Base-by-base conservation (phyloP, 1,284 basidiomycete species). In the Trametes sp. region DNA sequence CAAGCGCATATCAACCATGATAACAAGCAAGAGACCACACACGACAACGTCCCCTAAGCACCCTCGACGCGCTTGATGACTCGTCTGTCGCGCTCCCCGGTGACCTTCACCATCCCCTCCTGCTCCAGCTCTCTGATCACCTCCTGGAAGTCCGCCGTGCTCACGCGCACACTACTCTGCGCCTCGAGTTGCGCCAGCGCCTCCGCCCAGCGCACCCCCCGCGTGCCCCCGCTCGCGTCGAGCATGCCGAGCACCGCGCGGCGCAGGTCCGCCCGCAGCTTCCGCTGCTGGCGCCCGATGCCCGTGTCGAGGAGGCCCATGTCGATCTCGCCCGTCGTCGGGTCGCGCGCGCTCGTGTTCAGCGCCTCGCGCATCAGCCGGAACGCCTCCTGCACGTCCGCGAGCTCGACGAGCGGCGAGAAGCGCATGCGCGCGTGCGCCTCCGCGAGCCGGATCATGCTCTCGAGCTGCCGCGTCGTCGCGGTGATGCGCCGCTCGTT, bases 381-480 rank as follows among this genome's bases (percentile, higher is more conserved):
- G 70, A 87, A 89, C 1, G 97, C 96, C 78, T 99, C 98, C 65
- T 86, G 82, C 24, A 99, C 98, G 73, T 99, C 98, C 58, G 82
- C 79, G 45, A 94, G 81, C 70, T 96, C 92, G 54, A 99, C 97
- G 54, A 86, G 85, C 31, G 88, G 83, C 23, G 91, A 92, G 76
- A 98, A 92, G 1, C 96, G 87, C 96, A 98, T 98, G 24, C 96
- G 86, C 0, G 97, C 96, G 74, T 99, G 97, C 0, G 93, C 97
- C 78, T 99, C 98, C 0, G 93, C 92, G 29, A 99, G 85, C n/a
- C 98, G 93, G 74, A 99, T 98, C 90, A 99, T 95, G 70, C 90
- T 93, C 78, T 99, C 97, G 31, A 99, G 87, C 78, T 99, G 97
- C 57, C 97, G 88, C 0, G 98, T 98, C 31, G 97, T 99, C 1